A percentile compares a stretch with the other conserved stretches of the same genome.
phyloP scores from a whole-genome alignment of 2,329 filamentous ascomycete species.

The Colletotrichum tropicale region DNA sequence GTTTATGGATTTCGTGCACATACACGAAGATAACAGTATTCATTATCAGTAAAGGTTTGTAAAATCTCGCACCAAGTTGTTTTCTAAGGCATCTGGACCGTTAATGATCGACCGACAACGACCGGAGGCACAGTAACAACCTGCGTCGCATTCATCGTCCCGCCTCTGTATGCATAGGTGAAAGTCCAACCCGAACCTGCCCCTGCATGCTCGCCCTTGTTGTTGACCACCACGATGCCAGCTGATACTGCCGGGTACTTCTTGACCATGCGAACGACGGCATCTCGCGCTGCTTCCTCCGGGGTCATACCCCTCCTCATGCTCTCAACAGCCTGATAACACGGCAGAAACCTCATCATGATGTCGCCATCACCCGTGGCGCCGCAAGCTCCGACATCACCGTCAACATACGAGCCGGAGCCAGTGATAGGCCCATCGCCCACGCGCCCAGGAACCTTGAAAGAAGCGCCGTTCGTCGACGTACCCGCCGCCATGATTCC shows the following conservation, averaged over 20 bases:
- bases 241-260: slow-evolving; percentile 50
- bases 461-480: slow-evolving; percentile 58
- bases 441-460: slow-evolving; percentile 60
- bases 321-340: slow-evolving; percentile 62
- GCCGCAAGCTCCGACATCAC: slow-evolving; percentile 57
- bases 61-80: neutral
- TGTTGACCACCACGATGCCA: slow-evolving; percentile 57
- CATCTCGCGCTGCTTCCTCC: slow-evolving; percentile 53
- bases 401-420: slow-evolving; percentile 60
- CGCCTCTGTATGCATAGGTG: slow-evolving; percentile 55
- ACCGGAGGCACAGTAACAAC: slow-evolving; percentile 44
- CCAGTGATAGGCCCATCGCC: slow-evolving; percentile 61
- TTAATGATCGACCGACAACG: neutral
- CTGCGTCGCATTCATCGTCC: slow-evolving; percentile 47
- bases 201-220: slow-evolving; percentile 51
- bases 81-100: neutral
- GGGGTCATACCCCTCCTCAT: slow-evolving; percentile 53
- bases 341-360: slow-evolving; percentile 62
- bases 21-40: accelerated
- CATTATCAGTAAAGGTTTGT: neutral
- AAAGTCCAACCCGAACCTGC: slow-evolving; percentile 61
- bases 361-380: slow-evolving; percentile 62
- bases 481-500: slow-evolving; percentile 59
- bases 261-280: slow-evolving; percentile 51
- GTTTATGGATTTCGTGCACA: neutral